Base-by-base conservation (phyloP, 352 stramenopile genomes). In the Phytopythium litorale region DNA sequence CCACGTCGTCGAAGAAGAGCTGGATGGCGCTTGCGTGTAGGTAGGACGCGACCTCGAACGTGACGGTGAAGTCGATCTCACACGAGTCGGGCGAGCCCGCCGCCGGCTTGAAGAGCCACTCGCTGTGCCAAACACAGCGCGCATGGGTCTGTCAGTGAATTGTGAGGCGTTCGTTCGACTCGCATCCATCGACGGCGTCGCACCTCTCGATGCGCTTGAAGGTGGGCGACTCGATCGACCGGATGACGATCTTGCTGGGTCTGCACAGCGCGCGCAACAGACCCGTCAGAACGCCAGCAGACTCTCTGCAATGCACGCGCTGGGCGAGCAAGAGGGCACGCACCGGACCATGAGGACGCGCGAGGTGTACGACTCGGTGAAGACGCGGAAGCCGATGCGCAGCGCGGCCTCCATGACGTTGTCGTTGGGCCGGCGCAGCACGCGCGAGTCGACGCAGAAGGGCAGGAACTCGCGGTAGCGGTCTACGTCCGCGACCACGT, bases 141-240 rank as follows among this genome's bases (percentile, higher is more conserved):
- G 1, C 49, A 55, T 28, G 25, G 28, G n/a, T 15, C 4, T 11
- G 61, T 37, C 9, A 45, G 38, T 25, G 3, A 48, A 5, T 16
- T 15, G 4, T 45, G 19, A 28, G 37, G n/a, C 25, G n/a, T 32
- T 32, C 28, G 28, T 32, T 48, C 19, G 0, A 2, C 13, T 9
- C 9, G 21, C 33, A 35, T 28, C 11, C 43, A n/a, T 8, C 13
- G 18, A 15, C 12, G 52, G 9, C 19, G 6, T 8, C 65, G 1
- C 54, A 94, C 84, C 82, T 94, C 45, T 94, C 85, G 63, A 94
- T 92, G 52, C 81, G 81, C 68, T 94, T 94, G 63, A 94, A 94
- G 33, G 83, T 94, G 12, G 85, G 85, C 30, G 85, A 94, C 46
- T 94, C 79, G 43, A 94, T 90, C 18, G 85, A 80, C 58, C 87